These are phyloP conservation scores for Globisporangium viniferum DNA, from an alignment of 352 stramenopile genomes.

Conservation along the genomic window DNA sequence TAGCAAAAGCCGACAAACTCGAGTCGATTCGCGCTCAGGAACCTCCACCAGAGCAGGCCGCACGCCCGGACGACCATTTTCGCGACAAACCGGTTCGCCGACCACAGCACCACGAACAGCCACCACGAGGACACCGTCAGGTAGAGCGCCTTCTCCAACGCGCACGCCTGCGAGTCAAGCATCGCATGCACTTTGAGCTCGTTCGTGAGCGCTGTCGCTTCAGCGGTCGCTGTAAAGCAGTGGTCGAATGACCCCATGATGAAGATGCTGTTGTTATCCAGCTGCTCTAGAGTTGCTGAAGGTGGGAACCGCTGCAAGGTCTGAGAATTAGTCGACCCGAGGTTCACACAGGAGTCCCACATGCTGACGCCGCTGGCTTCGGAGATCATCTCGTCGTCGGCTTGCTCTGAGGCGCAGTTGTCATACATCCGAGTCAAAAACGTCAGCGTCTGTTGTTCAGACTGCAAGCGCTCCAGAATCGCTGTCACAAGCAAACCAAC, in stretches of 20 bases:
- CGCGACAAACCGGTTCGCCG: constrained; percentile 39
- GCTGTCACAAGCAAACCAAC: neutral
- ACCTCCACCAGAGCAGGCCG: constrained; percentile 55
- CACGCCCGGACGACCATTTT: constrained; percentile 44
- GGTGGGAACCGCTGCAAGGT: neutral
- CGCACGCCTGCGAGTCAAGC: constrained; percentile 40
- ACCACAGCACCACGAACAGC: constrained; percentile 47
- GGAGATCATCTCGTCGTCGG: neutral
- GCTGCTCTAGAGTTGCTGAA: neutral
- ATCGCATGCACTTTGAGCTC: constrained; percentile 22
- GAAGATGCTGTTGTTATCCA: neutral
- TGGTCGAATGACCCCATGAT: neutral
- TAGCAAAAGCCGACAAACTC: constrained; percentile 55
- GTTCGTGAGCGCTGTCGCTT: neutral
- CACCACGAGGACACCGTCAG: constrained; percentile 59
- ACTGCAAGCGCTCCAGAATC: neutral
- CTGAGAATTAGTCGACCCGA: neutral
- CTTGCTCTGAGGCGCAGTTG: neutral
- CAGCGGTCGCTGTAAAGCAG: constrained; percentile 1
- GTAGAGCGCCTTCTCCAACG: constrained; percentile 58
- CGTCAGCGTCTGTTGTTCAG: neutral
- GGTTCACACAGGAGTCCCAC: neutral
- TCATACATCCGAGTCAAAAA: constrained; percentile 6
- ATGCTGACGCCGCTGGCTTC: neutral
- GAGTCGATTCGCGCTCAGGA: constrained; percentile 47